phyloP scores from a whole-genome alignment of 352 stramenopile genomes.

The Thalassiosira gravida region DNA sequence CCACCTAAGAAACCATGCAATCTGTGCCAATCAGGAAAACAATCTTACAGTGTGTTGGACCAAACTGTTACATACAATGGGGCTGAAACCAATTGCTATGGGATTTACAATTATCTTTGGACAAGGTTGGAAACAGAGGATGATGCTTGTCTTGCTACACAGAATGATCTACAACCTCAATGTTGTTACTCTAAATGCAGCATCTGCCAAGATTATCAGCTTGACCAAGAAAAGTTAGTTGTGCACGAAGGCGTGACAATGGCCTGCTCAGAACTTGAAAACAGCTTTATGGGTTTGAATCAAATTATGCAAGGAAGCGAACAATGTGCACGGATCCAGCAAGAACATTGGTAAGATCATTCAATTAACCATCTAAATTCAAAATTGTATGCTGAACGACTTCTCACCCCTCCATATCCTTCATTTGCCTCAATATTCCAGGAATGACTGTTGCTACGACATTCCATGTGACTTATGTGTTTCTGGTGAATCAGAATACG shows the following conservation, averaged over 20 bases:
- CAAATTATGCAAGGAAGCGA: conserved; percentile 60
- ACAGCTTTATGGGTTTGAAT: conserved; percentile 52
- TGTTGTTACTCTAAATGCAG: conserved; percentile 65
- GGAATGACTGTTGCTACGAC: conserved; percentile 64
- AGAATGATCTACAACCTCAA: conserved; percentile 52
- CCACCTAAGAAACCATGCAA: conserved; percentile 55
- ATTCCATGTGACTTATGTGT: conserved; percentile 55
- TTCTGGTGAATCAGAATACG: conserved; percentile 37
- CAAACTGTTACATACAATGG: conserved; percentile 57
- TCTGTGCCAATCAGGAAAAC: conserved; percentile 51
- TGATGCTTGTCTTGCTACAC: conserved; percentile 42
- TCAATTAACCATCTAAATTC: no score
- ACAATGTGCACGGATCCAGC: conserved; percentile 50
- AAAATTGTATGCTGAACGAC: no score
- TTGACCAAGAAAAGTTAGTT: conserved; percentile 53
- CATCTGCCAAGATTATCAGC: conserved; percentile 60
- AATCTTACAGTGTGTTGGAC: conserved; percentile 52
- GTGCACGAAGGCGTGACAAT: conserved; percentile 40
- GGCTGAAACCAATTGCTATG: conserved; percentile 56
- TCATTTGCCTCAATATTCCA: no score
- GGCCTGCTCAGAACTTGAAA: conserved; percentile 62
- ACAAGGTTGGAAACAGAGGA: conserved; percentile 57
- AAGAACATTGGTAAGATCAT: conserved; percentile 61
- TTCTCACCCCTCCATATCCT: no score
- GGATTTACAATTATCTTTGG: conserved; percentile 59